These are phyloP conservation scores for Geranium rotundifolium DNA, from an alignment of 345 rosid species.

Conservation along the genomic window DNA sequence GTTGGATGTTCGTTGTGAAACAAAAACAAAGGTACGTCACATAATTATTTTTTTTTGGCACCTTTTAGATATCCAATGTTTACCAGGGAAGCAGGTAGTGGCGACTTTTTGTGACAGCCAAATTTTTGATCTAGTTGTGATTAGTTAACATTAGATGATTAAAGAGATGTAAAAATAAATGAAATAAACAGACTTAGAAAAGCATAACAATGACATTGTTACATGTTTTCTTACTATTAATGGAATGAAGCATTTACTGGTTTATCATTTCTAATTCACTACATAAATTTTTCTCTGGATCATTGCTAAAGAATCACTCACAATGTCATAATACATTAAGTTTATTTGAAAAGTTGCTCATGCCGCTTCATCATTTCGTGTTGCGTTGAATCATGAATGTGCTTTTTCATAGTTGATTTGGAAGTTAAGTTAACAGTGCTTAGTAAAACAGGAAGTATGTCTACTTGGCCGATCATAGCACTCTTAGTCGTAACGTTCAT, in stretches of 20 bases:
- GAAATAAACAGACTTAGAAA: too few species aligned
- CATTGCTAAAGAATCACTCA: not conserved
- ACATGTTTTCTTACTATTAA: not conserved
- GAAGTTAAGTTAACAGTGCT: too few species aligned
- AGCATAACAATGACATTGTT: not conserved
- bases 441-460: too few species aligned
- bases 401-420: not conserved
- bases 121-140: not conserved
- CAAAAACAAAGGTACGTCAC: slow-evolving; percentile 69
- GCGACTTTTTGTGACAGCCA: not conserved
- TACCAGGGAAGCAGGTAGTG: not conserved
- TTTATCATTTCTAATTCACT: too few species aligned
- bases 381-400: not conserved
- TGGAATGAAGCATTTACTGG: not conserved
- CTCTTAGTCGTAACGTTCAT: too few species aligned
- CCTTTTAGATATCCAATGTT: not conserved
- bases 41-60: not conserved
- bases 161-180: too few species aligned
- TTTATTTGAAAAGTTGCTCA: not conserved
- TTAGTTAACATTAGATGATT: too few species aligned
- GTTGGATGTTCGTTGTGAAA: slow-evolving; percentile 80
- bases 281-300: too few species aligned
- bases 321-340: too few species aligned
- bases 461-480: too few species aligned
- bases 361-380: not conserved